Base-by-base conservation (phyloP, 208 protist genomes). In the Novymonas esmeraldas region DNA sequence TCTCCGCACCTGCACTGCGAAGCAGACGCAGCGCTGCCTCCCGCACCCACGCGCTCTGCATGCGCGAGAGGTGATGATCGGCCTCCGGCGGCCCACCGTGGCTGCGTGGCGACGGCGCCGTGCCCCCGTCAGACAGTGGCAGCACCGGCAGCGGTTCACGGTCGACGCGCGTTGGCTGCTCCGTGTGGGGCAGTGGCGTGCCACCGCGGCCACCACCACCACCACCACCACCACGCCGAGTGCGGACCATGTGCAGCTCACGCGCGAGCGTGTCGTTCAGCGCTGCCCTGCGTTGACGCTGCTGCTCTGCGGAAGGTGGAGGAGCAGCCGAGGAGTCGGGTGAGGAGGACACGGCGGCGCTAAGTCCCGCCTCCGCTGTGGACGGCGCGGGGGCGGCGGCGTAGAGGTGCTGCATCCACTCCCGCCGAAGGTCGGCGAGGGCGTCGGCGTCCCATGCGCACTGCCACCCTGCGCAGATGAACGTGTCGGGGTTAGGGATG, bases 401-500 rank as follows among this genome's bases (percentile, higher is more conserved):
- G 64, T 89, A 83, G 45, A 94, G 41, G 24, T 68, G 76, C 10
- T 69, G 60, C 41, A 91, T 34, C 84, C 85, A 91, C 24, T 64
- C 39, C 3, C 22, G 34, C n/a, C 85, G 80, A 7, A 94, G 73
- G 48, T 91, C 89, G 5, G 46, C 41, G 48, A 88, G 63, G 0
- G 74, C 55, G 66, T 94, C 89, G 22, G 59, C 77, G n/a, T 74
- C 63, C 60, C 60, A 75, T 2, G 46, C 64, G 56, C 89, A 94
- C 68, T 82, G 77, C 46, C 51, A 72, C 69, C 85, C 89, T 14
- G 71, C 73, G 50, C 89, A 94, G 3, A 74, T 70, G 48, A 91
- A 94, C 14, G 49, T 84, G 28, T 70, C 72, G 1, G 88, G 84
- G 64, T 94, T 94, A 3, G 79, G 88, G 28, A 94, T 89, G 60